Conservation (phyloP, 2,329 filamentous ascomycete species). For the Macrophomina tecta region DNA sequence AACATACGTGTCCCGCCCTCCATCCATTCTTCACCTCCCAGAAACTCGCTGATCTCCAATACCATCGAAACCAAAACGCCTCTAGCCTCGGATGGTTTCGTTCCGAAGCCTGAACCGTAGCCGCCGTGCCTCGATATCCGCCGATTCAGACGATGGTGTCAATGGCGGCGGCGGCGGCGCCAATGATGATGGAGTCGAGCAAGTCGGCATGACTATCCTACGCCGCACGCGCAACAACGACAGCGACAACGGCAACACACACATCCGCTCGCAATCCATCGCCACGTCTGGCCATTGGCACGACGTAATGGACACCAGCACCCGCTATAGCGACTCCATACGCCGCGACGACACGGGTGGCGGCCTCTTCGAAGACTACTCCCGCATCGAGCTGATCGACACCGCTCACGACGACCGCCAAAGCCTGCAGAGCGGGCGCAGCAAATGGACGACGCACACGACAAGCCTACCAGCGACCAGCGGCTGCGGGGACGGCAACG, state of each 20-base stretch:
- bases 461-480: background rate
- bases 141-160: background rate
- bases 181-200: background rate
- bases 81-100: conserved; percentile 11
- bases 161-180: background rate
- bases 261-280: conserved; percentile 3
- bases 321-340: conserved; percentile 12
- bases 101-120: background rate
- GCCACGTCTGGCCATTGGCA: background rate
- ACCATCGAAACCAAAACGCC: background rate
- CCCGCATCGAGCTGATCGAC: conserved; percentile 21
- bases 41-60: background rate
- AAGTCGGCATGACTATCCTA: conserved; percentile 27
- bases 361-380: background rate
- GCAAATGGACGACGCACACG: background rate
- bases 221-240: background rate
- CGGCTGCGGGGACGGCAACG: too few species aligned
- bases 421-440: conserved; percentile 3
- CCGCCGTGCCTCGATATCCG: conserved; percentile 6
- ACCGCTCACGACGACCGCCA: background rate
- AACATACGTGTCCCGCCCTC: background rate
- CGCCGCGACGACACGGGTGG: too few species aligned
- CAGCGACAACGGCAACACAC: background rate
- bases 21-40: background rate
- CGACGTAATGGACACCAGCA: background rate